Evolutionary conservation across 1,139 yeast species (phyloP).

Genomic region (Ogataea hybrid): DNA sequence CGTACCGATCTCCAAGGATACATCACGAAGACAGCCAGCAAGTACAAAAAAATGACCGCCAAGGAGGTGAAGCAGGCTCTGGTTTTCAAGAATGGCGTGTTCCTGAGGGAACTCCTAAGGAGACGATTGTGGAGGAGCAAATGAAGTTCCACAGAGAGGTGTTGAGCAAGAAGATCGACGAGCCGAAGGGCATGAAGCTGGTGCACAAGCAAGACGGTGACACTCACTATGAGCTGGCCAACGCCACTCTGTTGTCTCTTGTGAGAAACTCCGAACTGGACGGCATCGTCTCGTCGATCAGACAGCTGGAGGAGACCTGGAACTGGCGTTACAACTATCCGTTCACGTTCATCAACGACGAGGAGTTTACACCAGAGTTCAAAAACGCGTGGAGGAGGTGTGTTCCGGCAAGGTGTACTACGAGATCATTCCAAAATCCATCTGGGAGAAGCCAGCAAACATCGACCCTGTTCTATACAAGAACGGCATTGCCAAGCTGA

Average conservation of each 20-base stretch:
- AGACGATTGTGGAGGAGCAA: constrained; percentile 19
- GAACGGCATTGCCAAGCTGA: constrained; percentile 33
- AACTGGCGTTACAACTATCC: constrained; percentile 49
- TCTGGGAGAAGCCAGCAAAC: constrained; percentile 44
- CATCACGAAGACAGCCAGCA: constrained; percentile 6
- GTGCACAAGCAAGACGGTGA: constrained; percentile 20
- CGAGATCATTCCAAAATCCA: constrained; percentile 36
- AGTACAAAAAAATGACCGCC: constrained; percentile 7
- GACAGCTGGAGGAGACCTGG: constrained; percentile 41
- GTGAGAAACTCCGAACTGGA: constrained; percentile 45
- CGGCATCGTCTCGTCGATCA: constrained; percentile 39
- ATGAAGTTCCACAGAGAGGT: constrained; percentile 22
- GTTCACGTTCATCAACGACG: constrained; percentile 46
- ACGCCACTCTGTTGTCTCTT: constrained; percentile 49
- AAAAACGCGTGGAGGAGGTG: constrained; percentile 34
- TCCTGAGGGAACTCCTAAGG: constrained; percentile 27
- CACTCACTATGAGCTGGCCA: constrained; percentile 38
- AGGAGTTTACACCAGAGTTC: constrained; percentile 44
- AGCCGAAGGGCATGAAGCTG: constrained; percentile 44
- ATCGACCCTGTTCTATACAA: constrained; percentile 38
- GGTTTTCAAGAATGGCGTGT: constrained; percentile 15
- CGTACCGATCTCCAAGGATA: constrained; percentile 12
- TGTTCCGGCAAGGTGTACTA: constrained; percentile 31
- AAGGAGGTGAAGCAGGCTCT: constrained; percentile 17
- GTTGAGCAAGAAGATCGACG: constrained; percentile 30